Evolutionary conservation across 164 flowering plant genomes (phyloP), one percentile per base, ranked within the genome.

Genomic region (Vitis labrusca): DNA sequence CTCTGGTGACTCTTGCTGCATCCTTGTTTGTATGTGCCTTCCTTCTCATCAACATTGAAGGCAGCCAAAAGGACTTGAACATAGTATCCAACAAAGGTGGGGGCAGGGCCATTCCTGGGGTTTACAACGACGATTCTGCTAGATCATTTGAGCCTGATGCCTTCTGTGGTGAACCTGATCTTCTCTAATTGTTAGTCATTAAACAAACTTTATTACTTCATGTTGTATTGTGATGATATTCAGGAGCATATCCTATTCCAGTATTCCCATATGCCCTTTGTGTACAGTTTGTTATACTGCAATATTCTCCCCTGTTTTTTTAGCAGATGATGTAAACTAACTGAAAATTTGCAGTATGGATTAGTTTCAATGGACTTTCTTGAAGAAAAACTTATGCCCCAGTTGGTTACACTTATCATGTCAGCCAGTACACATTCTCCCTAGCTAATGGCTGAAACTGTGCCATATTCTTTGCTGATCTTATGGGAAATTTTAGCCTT

Each of bases 111-210:
- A 74, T 91, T 66, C 84, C 89, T 11, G 97, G 97, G 51, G 86
- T 90, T 77, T 92, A 92, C 83, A 89, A 76, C 55, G 97, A 91
- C 10, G 86, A 87, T 30, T 87, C 99, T 49, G 99, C 97, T 7
- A 83, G 97, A 80, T 76, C 88, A 47, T 94, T 92, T 65, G 97
- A 94, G 74, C 97, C 97, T 3, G 97, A 92, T 50, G 97, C 94
- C 3, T 94, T 91, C 76, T 90, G 94, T 65, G 95, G 96, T 44
- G 92, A 88, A 76, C 85, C 89, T 60, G 78, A 27, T 61, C 69
- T 73, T 44, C 77, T 73, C 11, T 77, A 29, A 71, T 66, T 6
- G 15, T 53, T 59, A 29, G 17, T 16, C 16, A 65, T n/a, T 8
- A 49, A 61, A 29, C 57, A 49, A 54, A 6, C 9, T 2, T 56